Base-by-base conservation (phyloP, 805 yeast species). In the Torulaspora gathmanii region DNA sequence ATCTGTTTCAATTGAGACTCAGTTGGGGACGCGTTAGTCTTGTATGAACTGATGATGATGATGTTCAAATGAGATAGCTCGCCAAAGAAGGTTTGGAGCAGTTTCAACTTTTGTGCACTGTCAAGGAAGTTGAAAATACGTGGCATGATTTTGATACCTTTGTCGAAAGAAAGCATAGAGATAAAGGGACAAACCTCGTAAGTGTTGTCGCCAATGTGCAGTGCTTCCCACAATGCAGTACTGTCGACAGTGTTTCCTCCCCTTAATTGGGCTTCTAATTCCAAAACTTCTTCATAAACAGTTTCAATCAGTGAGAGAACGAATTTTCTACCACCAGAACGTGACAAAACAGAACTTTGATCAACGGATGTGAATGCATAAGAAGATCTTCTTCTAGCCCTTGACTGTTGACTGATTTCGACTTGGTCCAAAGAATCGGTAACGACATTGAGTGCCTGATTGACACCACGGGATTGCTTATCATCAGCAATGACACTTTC, bases 141-240 rank as follows among this genome's bases (percentile, higher is more conserved):
- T 41, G 93, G 89, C 70, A 91, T 81, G 29, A 88, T 77, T 65
- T 88, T 90, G 71, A 88, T 80, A 45, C 95, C 93, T 68, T 91
- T 91, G 57, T 86, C 86, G 61, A 83, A 85, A 22, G 86, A 79
- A 53, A 91, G 74, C 61, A 87, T 80, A 53, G 89, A 87, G 42
- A 89, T 78, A 58, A 90, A 90, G 30, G 95, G 93, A 60, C 83
- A 83, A 23, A 80, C 80, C 44, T 82, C 78, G 47, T 53, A 53
- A 39, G 60, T 48, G 45, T 77, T 79, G 51, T 84, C 90, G 52
- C 80, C 79, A 41, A 89, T 77, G 58, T 80, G 85, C 51, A 89
- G 73, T 2, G 89, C 75, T 30, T 82, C 83, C 95, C 96, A 87
- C 55, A 90, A 73, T 20, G 71, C 74, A 7, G 61, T 59, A 19